Evolutionary conservation across 352 stramenopile genomes (phyloP), one percentile per base, ranked within the genome.

Genomic region (Phytophthora multivora): DNA sequence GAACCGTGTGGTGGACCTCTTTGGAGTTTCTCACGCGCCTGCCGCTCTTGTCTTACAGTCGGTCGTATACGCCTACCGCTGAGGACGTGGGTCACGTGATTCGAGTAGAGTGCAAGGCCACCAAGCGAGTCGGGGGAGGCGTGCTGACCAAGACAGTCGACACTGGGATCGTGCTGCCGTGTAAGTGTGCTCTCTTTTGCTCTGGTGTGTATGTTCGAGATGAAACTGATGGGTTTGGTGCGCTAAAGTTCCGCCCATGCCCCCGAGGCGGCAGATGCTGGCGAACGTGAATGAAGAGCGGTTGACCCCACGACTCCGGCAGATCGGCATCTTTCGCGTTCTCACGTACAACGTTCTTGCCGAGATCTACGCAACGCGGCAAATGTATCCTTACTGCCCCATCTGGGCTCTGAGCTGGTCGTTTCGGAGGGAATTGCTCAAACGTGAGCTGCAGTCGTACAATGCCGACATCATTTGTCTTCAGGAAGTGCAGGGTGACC

Each of bases 381-480:
- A 97, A 46, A 89, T 97, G 81, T 99, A 99, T 81, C 95, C 96
- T 28, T 98, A 99, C 76, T 98, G 94, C 52, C 96, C 97, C 55
- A 86, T 98, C 63, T 99, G 96, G 96, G 96, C 97, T 21, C 71
- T 99, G 12, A 98, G 85, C 50, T 99, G 97, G 97, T 95, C 97
- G 12, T 99, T 98, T 83, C 76, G 97, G 59, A 88, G 93, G 62
- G 71, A 97, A 62, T 59, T 98, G 66, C 63, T 99, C 7, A 77
- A 88, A 31, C 77, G 90, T 10, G 95, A 99, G 71, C 63, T 99
- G 46, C 80, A 94, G 58, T 79, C 88, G 42, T 93, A 95, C 62
- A 93, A 96, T 55, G 93, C 92, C 19, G 98, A 99, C 73, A 93
- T 99, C 39, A 78, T 99, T 36, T 99, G 97, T 71, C 81, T 99